A percentile compares a stretch with the other conserved stretches of the same genome.
phyloP scores from a whole-genome alignment of 2,329 filamentous ascomycete species.

The Venturiaceae sp. region DNA sequence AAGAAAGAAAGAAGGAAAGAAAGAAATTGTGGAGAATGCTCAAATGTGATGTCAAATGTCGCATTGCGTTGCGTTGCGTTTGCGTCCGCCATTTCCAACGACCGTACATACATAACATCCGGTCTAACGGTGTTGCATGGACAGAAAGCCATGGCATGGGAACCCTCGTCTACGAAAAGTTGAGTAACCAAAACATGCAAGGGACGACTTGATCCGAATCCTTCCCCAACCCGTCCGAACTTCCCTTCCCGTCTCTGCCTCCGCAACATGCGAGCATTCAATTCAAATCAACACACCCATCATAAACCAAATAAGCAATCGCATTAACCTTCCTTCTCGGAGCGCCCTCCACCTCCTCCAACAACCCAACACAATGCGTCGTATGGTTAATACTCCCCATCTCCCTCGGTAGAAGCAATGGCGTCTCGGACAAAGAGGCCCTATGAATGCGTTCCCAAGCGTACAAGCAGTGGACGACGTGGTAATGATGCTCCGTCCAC shows the following conservation, averaged over 20 bases:
- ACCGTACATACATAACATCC: not conserved
- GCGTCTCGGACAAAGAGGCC: not conserved
- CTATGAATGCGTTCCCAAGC: constrained; percentile 6
- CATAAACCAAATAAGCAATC: constrained; percentile 6
- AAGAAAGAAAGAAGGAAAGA: no score
- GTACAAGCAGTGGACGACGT: constrained; percentile 8
- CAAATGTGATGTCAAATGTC: not conserved
- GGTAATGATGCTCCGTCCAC: constrained; percentile 8
- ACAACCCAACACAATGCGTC: constrained; percentile 4
- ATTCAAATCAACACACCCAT: constrained; percentile 7
- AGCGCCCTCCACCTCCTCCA: not conserved
- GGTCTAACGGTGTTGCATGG: not conserved
- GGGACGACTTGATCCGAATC: no score
- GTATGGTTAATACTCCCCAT: constrained; percentile 7
- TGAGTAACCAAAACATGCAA: no score
- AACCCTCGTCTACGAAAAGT: not conserved
- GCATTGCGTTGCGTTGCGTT: not conserved
- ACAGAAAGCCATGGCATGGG: not conserved
- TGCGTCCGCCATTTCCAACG: not conserved
- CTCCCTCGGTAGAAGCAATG: not conserved
- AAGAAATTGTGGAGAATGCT: no score
- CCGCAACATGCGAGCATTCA: no score
- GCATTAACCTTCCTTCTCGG: constrained; percentile 7
- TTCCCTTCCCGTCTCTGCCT: no score
- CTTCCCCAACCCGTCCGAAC: no score